phyloP scores from a whole-genome alignment of 805 yeast species.

The Candida quercuum region DNA sequence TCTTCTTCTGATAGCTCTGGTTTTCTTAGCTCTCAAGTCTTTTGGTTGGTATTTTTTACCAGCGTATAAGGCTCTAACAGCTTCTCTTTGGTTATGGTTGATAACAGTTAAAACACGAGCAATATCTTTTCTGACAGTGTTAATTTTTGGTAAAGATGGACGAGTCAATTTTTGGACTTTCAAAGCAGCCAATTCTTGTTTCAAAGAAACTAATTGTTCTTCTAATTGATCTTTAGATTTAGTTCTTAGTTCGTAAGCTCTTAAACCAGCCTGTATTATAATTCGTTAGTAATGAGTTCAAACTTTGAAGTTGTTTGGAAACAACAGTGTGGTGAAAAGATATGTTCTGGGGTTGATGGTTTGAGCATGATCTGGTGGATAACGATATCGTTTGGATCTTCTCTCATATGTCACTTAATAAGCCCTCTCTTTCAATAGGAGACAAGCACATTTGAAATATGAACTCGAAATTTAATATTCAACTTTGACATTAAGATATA shows the following conservation, averaged over 20 bases:
- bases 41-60: constrained; percentile 96
- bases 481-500: no score
- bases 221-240: constrained; percentile 96
- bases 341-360: no score
- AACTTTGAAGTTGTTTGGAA: no score
- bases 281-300: constrained; percentile 17
- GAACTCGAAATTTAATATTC: no score
- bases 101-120: constrained; percentile 97
- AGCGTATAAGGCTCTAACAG: constrained; percentile 90
- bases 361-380: no score
- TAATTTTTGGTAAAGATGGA: constrained; percentile 93
- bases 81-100: constrained; percentile 94
- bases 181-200: constrained; percentile 93
- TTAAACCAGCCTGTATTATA: constrained; percentile 67
- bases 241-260: constrained; percentile 94
- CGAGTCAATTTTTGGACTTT: constrained; percentile 93
- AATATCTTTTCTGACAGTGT: constrained; percentile 96
- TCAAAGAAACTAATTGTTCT: constrained; percentile 89
- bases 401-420: no score
- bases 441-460: no score
- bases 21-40: constrained; percentile 98
- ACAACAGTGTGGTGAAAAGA: no score
- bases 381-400: no score
- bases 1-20: constrained; percentile 99
- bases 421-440: no score